Evolutionary conservation across 2,329 filamentous ascomycete genomes (phyloP).

Genomic region (Nothopassalora personata): DNA sequence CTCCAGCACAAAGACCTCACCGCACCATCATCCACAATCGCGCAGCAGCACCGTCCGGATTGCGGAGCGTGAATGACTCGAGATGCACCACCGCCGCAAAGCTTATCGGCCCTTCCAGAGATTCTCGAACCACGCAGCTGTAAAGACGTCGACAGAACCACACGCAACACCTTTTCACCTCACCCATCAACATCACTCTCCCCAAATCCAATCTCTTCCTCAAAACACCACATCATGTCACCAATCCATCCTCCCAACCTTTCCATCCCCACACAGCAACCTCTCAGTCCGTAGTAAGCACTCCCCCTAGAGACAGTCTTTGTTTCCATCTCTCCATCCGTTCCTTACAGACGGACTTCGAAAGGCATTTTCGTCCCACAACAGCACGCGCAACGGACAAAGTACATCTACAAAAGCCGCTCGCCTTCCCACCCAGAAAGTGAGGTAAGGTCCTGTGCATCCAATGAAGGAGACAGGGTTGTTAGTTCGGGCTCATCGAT

Average conservation of each 20-base stretch:
- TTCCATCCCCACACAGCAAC: conserved; percentile 16
- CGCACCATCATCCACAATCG: not conserved
- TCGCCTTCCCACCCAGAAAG: conserved; percentile 41
- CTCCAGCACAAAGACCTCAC: conserved; percentile 5
- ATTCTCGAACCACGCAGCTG: conserved; percentile 5
- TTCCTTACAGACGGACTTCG: conserved; percentile 27
- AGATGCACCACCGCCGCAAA: not conserved
- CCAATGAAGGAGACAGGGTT: conserved; percentile 22
- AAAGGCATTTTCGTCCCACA: conserved; percentile 53
- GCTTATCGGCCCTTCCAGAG: not conserved
- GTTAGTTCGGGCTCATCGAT: conserved; percentile 53
- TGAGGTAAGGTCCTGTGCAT: conserved; percentile 13
- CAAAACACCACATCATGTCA: conserved; percentile 23
- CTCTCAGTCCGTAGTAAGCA: conserved; percentile 71
- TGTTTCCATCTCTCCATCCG: conserved; percentile 66
- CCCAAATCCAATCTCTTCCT: conserved; percentile 7
- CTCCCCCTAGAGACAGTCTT: conserved; percentile 89
- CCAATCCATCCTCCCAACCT: conserved; percentile 15
- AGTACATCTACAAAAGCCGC: conserved; percentile 94
- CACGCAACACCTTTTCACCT: not conserved
- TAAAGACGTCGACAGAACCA: conserved; percentile 4
- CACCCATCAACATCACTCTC: conserved; percentile 12
- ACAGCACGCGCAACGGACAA: conserved; percentile 62
- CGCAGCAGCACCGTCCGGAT: not conserved
- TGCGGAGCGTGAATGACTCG: not conserved